Conservation (phyloP, 768 basidiomycete genomes). For the Tricholoma furcatifolium region DNA sequence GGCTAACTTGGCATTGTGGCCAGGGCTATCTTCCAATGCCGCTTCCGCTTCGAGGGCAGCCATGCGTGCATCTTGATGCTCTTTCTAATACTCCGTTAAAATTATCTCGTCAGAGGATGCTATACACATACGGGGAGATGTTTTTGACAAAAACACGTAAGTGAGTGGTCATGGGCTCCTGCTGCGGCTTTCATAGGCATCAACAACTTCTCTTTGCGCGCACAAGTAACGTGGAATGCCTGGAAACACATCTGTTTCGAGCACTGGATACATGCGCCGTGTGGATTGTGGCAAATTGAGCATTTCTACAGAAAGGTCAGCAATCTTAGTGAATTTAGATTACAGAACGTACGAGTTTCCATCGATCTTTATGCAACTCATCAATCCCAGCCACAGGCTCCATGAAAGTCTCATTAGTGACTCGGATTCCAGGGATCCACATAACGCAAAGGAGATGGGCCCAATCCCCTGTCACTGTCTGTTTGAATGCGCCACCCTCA, state of each 20-base stretch:
- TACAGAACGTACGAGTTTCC: slow-evolving; percentile 77
- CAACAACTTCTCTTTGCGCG: slow-evolving; percentile 79
- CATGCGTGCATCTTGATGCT: slow-evolving; percentile 63
- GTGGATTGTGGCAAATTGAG: slow-evolving; percentile 41
- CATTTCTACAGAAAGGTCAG: slow-evolving; percentile 38
- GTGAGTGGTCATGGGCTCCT: slow-evolving; percentile 67
- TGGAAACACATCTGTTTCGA: slow-evolving; percentile 86
- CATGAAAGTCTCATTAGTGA: slow-evolving; percentile 96
- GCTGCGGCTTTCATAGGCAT: slow-evolving; percentile 85
- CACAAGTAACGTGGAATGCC: slow-evolving; percentile 95
- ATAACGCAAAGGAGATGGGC: slow-evolving; percentile 96
- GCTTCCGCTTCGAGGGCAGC: slow-evolving; percentile 55
- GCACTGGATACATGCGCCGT: slow-evolving; percentile 96
- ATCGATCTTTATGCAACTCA: slow-evolving; percentile 82
- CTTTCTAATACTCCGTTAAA: slow-evolving; percentile 43
- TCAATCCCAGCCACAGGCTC: slow-evolving; percentile 94
- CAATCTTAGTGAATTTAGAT: neutral
- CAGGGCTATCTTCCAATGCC: slow-evolving; percentile 36
- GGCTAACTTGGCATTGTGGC: slow-evolving; percentile 43
- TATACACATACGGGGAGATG: slow-evolving; percentile 75
- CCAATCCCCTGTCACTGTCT: slow-evolving; percentile 91
- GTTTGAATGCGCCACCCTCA: slow-evolving; percentile 98
- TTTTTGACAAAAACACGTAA: slow-evolving; percentile 85
- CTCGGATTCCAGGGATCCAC: slow-evolving; percentile 93
- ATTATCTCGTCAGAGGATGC: neutral